Conservation (phyloP, 2,329 filamentous ascomycete genomes). For the Aspergillus sojae region DNA sequence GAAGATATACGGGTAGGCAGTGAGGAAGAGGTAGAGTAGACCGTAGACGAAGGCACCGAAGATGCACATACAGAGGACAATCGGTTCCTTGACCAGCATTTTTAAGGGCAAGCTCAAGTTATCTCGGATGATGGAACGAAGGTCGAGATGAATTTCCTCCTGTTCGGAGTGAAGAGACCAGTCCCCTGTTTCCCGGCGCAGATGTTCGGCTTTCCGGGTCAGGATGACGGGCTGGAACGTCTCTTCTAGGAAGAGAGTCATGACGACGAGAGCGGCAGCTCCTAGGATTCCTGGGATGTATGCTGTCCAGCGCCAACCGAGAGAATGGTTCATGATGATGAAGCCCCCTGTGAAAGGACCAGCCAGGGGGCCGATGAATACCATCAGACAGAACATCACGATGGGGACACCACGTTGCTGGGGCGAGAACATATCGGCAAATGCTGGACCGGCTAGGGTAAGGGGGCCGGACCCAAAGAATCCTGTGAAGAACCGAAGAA, state of each 20-base stretch:
- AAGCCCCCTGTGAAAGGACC: conserved; percentile 59
- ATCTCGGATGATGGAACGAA: background rate
- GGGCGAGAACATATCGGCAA: conserved; percentile 60
- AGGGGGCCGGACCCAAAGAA: conserved; percentile 1
- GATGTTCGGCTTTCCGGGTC: conserved; percentile 52
- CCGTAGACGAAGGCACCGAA: conserved; percentile 38
- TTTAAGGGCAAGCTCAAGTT: background rate
- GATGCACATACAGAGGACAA: conserved; percentile 34
- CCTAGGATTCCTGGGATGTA: conserved; percentile 56
- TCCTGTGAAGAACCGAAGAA: background rate
- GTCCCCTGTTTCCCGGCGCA: conserved; percentile 55
- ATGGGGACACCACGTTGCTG: conserved; percentile 46
- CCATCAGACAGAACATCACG: conserved; percentile 54
- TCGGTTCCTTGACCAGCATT: conserved; percentile 49
- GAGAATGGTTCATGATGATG: conserved; percentile 47
- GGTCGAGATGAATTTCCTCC: background rate
- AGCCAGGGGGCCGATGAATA: conserved; percentile 54
- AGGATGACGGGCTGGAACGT: conserved; percentile 57
- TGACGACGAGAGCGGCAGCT: conserved; percentile 41
- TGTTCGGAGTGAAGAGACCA: conserved; percentile 2
- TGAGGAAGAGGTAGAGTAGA: conserved; percentile 50
- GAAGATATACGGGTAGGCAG: conserved; percentile 51
- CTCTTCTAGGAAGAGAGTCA: conserved; percentile 50
- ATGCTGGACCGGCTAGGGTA: conserved; percentile 45
- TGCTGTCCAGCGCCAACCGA: conserved; percentile 55